Evolutionary conservation across 106 monocot genomes (phyloP).

Genomic region (Vanilla planifolia): DNA sequence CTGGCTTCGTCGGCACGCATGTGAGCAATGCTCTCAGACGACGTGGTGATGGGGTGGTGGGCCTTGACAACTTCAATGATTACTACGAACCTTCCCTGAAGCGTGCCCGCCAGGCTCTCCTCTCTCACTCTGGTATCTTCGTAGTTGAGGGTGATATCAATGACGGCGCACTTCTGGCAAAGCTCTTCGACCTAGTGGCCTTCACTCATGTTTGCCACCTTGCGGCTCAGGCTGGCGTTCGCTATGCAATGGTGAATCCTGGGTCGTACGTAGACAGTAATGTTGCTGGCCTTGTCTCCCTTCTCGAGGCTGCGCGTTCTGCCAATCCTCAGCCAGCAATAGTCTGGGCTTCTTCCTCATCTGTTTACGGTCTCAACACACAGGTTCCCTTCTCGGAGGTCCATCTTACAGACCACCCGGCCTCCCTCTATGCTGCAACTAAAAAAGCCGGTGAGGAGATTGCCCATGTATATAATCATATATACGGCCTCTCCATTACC

Average conservation of each 20-base stretch:
- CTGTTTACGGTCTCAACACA: slow-evolving; percentile 22
- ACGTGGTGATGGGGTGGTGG: slow-evolving; percentile 24
- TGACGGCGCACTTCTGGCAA: slow-evolving; percentile 6
- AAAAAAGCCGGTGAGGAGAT: slow-evolving; percentile 24
- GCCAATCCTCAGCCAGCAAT: slow-evolving; percentile 17
- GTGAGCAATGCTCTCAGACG: slow-evolving; percentile 14
- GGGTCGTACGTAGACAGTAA: slow-evolving; percentile 16
- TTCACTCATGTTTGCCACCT: slow-evolving; percentile 21
- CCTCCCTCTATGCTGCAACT: slow-evolving; percentile 19
- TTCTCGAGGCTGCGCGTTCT: slow-evolving; percentile 15
- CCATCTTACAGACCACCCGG: slow-evolving; percentile 11
- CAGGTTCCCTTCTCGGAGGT: slow-evolving; percentile 19
- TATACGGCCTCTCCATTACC: slow-evolving; percentile 21
- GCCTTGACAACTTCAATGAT: slow-evolving; percentile 20
- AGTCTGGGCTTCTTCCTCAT: slow-evolving; percentile 19
- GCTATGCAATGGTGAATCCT: slow-evolving; percentile 24
- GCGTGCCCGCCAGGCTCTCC: slow-evolving; percentile 19
- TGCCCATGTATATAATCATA: slow-evolving; percentile 19
- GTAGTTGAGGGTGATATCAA: slow-evolving; percentile 22
- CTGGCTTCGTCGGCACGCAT: slow-evolving; percentile 22
- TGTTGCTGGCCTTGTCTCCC: slow-evolving; percentile 16
- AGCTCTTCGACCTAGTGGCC: slow-evolving; percentile 19
- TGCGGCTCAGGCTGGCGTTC: slow-evolving; percentile 22
- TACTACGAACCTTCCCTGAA: slow-evolving; percentile 25
- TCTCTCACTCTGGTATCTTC: slow-evolving; percentile 10